Evolutionary conservation across 2,329 filamentous ascomycete genomes (phyloP), one percentile per base, ranked within the genome.

Genomic region (Aureobasidium pullulans): DNA sequence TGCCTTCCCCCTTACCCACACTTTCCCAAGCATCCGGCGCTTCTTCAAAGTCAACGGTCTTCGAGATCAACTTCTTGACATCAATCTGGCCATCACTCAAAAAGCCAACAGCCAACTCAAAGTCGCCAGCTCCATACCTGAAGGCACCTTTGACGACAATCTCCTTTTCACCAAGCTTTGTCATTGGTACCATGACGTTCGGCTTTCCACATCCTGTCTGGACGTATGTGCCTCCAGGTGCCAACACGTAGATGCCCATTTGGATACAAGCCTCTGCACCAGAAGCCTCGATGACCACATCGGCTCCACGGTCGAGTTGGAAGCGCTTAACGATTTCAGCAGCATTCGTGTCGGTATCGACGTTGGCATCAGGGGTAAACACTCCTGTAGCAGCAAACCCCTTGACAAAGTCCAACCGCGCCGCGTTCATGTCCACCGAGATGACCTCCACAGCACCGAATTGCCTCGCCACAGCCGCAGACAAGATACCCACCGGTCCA

Each of bases 161-260:
- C 78, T 97, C 93, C 77, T 96, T 96, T 53, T 86, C 81, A 72
- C 91, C 95, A 70, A 95, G 80, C 5, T 89, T 87, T 83, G 93
- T 89, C 71, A 97, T 96, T 54, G 93, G 93, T 78, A 96, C 96
- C 8, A 76, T 88, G 72, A 96, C 92, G 69, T 96, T 89, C 40
- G 84, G 74, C 71, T 87, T 88, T 69, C 93, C 93, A 90, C 96
- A 96, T 59, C 92, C 92, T 61, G 86, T 90, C 76, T 95, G 90
- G 8, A 95, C 75, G 65, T 77, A 80, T n/a, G 76, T 76, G 8
- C 77, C 77, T 8, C 77, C 77, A 60, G 73, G 70, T 32, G 77
- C 66, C 42, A 77, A 81, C 3, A 73, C 75, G 61, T 79, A 76
- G 16, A 80, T 77, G 2, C 72, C 75, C 6, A 75, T 77, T 64